Percentiles rank a stretch among this genome's conserved stretches.
These are phyloP conservation scores for Solidago caesia DNA, from an alignment of 129 eudicot genomes.

Conservation along the genomic window DNA sequence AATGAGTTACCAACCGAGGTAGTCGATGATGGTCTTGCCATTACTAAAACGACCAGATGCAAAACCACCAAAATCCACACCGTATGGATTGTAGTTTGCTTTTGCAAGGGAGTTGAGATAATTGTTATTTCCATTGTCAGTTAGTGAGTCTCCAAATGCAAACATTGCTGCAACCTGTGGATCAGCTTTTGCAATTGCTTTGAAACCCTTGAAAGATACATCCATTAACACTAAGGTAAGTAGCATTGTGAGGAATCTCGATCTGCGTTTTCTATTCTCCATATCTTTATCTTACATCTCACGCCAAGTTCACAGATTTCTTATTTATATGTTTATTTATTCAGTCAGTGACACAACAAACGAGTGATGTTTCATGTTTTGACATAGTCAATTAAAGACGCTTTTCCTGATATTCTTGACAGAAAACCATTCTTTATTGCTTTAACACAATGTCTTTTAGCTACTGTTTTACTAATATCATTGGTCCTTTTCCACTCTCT, in stretches of 20 bases:
- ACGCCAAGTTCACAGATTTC: not conserved
- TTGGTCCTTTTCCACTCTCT: not conserved
- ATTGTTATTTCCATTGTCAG: constrained; percentile 68
- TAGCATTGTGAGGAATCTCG: constrained; percentile 19
- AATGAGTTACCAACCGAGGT: constrained; percentile 35
- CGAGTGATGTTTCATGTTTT: not conserved
- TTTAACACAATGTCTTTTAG: not conserved
- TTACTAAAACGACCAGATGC: constrained; percentile 77
- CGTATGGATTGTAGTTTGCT: constrained; percentile 68
- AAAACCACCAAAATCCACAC: constrained; percentile 54
- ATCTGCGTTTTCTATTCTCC: constrained; percentile 13
- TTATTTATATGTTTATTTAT: not conserved
- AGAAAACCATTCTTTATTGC: constrained; percentile 9
- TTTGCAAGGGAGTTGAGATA: constrained; percentile 58
- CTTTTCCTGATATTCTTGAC: not conserved
- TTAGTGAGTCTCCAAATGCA: constrained; percentile 73
- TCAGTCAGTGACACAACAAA: not conserved
- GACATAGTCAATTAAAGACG: not conserved
- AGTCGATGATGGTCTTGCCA: constrained; percentile 64
- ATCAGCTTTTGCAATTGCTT: not conserved
- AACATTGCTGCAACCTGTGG: constrained; percentile 49
- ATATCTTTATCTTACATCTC: not conserved
- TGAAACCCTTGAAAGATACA: not conserved
- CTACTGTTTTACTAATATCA: not conserved
- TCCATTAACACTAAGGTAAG: constrained; percentile 17